Evolutionary conservation across 495 filamentous ascomycete species (phyloP).

Genomic region (Sordaria brevicollis): DNA sequence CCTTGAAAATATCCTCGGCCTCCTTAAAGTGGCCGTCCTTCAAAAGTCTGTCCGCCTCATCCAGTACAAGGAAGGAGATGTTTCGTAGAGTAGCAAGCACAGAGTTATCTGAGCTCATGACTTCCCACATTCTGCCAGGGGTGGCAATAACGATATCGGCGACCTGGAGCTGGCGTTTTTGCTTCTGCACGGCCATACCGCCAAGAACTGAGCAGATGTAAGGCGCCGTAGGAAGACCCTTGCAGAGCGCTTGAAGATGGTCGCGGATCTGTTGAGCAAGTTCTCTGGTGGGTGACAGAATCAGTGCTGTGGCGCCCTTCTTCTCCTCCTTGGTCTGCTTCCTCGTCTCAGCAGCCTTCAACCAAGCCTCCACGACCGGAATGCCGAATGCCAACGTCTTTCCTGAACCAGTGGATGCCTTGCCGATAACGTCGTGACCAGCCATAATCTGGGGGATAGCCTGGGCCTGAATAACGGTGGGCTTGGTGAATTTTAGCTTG

Average conservation of each 20-base stretch:
- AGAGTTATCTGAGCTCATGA: slow-evolving; percentile 54
- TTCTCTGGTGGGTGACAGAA: slow-evolving; percentile 87
- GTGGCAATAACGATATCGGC: slow-evolving; percentile 89
- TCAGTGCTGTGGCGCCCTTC: slow-evolving; percentile 62
- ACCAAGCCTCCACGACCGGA: slow-evolving; percentile 60
- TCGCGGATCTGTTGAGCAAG: slow-evolving; percentile 80
- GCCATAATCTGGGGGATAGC: slow-evolving; percentile 68
- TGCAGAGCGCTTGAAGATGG: slow-evolving; percentile 66
- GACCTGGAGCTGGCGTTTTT: slow-evolving; percentile 63
- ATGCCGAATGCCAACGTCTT: slow-evolving; percentile 80
- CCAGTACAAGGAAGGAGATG: slow-evolving; percentile 77
- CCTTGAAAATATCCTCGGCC: slow-evolving; percentile 69
- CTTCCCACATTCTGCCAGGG: slow-evolving; percentile 88
- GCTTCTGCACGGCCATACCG: slow-evolving; percentile 85
- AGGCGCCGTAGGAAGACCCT: slow-evolving; percentile 48
- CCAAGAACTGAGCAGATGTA: slow-evolving; percentile 78
- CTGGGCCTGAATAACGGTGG: slow-evolving; percentile 66
- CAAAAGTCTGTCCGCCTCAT: slow-evolving; percentile 88
- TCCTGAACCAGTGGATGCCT: slow-evolving; percentile 73
- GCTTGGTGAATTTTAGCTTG: slow-evolving; percentile 64
- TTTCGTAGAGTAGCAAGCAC: slow-evolving; percentile 50
- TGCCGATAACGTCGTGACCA: slow-evolving; percentile 69
- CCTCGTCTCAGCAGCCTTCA: slow-evolving; percentile 24
- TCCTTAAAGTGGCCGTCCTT: slow-evolving; percentile 95
- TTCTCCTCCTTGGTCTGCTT: slow-evolving; percentile 24